These are phyloP conservation scores for Myrica gale DNA, from an alignment of 306 rosid genomes.

Conservation along the genomic window DNA sequence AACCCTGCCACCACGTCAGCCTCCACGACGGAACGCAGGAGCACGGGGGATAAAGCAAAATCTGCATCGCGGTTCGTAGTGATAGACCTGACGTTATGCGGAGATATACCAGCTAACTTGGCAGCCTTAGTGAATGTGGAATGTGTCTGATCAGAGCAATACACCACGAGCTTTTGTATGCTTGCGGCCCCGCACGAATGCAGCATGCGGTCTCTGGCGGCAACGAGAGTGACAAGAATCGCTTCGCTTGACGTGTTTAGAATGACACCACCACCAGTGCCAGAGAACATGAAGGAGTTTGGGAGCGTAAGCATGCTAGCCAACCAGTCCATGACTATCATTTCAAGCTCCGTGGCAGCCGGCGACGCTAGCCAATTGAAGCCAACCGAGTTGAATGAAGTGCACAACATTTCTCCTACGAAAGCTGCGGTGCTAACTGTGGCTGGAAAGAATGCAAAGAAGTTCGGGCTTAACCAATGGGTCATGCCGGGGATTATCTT, in stretches of 20 bases:
- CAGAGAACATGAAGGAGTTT: conserved; percentile 35
- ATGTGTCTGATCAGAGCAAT: conserved; percentile 67
- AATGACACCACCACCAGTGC: conserved; percentile 52
- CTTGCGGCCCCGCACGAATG: conserved; percentile 7
- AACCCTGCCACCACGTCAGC: conserved; percentile 44
- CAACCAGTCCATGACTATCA: conserved; percentile 66
- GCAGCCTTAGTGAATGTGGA: conserved; percentile 49
- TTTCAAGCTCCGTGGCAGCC: conserved; percentile 65
- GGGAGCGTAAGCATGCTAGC: conserved; percentile 49
- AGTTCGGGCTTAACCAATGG: conserved; percentile 63
- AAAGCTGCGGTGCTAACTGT: conserved; percentile 56
- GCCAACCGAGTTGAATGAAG: conserved; percentile 50
- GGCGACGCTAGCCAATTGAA: conserved; percentile 71
- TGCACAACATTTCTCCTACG: conserved; percentile 56
- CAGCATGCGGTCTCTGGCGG: conserved; percentile 48
- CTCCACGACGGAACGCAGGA: conserved; percentile 22
- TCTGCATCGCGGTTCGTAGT: conserved; percentile 23
- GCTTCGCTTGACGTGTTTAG: conserved; percentile 60
- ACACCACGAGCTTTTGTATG: conserved; percentile 46
- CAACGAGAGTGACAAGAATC: conserved; percentile 52
- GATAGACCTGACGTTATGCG: conserved; percentile 34
- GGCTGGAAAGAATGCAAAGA: conserved; percentile 50
- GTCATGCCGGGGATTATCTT: conserved; percentile 61
- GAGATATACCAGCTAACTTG: conserved; percentile 49
- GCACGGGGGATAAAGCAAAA: conserved; percentile 38